Base-by-base conservation (phyloP, 192 early-diverging fungal species). In the Lobosporangium transversale region DNA sequence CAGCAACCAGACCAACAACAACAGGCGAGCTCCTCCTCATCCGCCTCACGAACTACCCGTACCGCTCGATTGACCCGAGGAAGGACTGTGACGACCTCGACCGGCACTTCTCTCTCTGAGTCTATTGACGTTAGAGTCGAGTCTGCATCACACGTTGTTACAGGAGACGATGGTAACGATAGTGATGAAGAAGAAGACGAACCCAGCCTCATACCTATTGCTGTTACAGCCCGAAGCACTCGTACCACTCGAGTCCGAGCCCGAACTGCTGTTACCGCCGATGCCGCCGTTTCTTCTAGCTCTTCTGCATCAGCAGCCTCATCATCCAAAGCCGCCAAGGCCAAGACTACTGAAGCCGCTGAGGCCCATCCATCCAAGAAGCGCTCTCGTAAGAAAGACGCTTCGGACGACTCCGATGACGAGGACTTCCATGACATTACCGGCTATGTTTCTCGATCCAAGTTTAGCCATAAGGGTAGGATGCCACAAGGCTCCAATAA, bases 381-480 rank as follows among this genome's bases (percentile, higher is more conserved):
- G 51, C 42, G 49, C 8, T 44, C 61, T 2, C 70, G 74, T 18
- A 68, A 63, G 47, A 68, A 80, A 30, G 54, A 63, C 21, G 21
- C 4, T 4, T 74, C 59, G 17, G 51, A 63, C 26, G 75, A 80
- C 6, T 75, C 64, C 7, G 55, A 75, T 12, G 67, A 80, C 26
- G 58, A 53, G 21, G 59, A 74, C 52, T 53, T 57, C 37, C 62
- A 78, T 23, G 67, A 66, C 10, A 68, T 79, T 52, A 44, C 50
- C 63, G 65, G 71, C 32, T 53, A 50, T 50, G 50, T 64, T n/a
- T 35, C 79, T 20, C 36, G 79, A 15, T 59, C 53, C 12, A 51
- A 60, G 20, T 67, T 80, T n/a, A 70, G 70, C 23, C 79, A 78
- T 44, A 76, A 76, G 23, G 73, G 65, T 10, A 29, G 64, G 11